Base-by-base conservation (phyloP, 495 filamentous ascomycete species). In the Penicillium riverlandense region DNA sequence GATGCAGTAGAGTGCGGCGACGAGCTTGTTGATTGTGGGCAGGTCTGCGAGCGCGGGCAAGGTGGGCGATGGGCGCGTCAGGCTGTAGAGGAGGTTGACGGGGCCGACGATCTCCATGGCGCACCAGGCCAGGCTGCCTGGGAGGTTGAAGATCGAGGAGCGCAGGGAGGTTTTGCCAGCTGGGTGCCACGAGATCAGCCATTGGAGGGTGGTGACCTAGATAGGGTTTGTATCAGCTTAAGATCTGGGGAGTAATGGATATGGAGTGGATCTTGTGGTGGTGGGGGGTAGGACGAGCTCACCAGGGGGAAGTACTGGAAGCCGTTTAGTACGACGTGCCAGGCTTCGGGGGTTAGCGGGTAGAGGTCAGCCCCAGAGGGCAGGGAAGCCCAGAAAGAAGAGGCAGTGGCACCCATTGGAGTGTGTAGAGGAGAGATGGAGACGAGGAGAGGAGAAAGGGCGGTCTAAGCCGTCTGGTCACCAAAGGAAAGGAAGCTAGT, bases 41-140 rank as follows among this genome's bases (percentile, higher is more conserved):
- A 67, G 53, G 39, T 61, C 44, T 28, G 22, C 35, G 16, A 48
- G 39, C 30, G 37, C 53, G 28, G 32, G 47, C 44, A 42, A 54
- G 39, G 32, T 45, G 15, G 35, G 48, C 49, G n/a, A 53, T 40
- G 86, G 78, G 12, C 90, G 72, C 1, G 71, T 79, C 54, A 95
- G 81, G 52, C 77, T 80, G 66, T 92, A 95, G 15, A 90, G 58
- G 38, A 97, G 70, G 35, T 80, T 83, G 3, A 86, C 47, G 40
- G 90, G 85, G 39, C 85, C 88, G 12, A 82, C 78, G 11, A 78
- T 66, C 65, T 98, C 92, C 90, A 96, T 96, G 5, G 77, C 71
- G 7, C 80, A 76, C 92, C 92, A 98, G 41, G 76, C 88, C 28
- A 86, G 68, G 49, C 85, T 85, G 49, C 92, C 92, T n/a, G 89